Conservation (phyloP, 768 basidiomycete genomes). For the Agaricus blazei region DNA sequence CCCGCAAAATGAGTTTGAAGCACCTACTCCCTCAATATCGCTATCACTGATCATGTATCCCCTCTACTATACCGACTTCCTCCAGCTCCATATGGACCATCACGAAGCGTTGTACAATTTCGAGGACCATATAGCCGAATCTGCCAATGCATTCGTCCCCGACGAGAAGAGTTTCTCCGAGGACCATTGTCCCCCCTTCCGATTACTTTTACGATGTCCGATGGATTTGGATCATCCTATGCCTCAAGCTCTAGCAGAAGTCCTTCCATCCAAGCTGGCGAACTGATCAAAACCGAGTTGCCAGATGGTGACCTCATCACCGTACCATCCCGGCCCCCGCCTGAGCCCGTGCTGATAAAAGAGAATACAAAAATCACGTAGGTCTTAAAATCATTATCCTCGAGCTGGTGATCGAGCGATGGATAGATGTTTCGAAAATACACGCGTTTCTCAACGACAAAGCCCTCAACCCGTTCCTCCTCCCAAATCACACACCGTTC, state of each 20-base stretch:
- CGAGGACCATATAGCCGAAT: conserved; percentile 9
- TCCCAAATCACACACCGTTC: not conserved
- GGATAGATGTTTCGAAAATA: conserved; percentile 2
- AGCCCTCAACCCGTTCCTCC: conserved; percentile 7
- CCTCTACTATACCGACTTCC: conserved; percentile 4
- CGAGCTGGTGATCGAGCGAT: not conserved
- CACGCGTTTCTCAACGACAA: not conserved
- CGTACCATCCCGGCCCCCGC: not conserved
- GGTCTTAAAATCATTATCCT: not conserved
- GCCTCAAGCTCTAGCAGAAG: conserved; percentile 5
- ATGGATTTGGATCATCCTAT: conserved; percentile 8
- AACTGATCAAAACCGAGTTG: not conserved
- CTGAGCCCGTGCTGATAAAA: not conserved
- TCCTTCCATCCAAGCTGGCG: not conserved
- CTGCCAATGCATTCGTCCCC: conserved; percentile 4
- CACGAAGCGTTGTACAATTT: conserved; percentile 4
- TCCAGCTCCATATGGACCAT: conserved; percentile 5
- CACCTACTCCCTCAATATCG: not conserved
- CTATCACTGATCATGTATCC: conserved; percentile 1
- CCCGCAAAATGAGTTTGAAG: conserved; percentile 2
- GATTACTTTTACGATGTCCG: not conserved
- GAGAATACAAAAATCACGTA: conserved; percentile 5
- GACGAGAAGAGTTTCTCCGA: conserved; percentile 6
- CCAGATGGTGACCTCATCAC: not conserved
- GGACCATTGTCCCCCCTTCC: conserved; percentile 1